A percentile compares a stretch with the other conserved stretches of the same genome.
Conservation (phyloP, 306 rosid genomes). For the Chamaecrista fasciculata region DNA sequence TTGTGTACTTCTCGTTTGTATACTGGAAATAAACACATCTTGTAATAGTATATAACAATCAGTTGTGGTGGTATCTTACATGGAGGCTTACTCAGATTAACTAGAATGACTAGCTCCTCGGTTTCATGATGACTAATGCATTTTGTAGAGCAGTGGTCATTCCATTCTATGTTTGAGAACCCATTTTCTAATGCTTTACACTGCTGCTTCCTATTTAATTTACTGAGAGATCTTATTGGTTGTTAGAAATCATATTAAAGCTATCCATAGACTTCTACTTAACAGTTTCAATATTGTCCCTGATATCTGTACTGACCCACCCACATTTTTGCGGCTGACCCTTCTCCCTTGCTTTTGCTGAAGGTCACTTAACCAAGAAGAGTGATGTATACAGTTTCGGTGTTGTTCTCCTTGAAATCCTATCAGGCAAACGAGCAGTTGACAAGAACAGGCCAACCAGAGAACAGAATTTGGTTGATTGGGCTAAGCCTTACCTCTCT, state of each 20-base stretch:
- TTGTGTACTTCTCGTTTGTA: neutral
- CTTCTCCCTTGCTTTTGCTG: conserved; percentile 24
- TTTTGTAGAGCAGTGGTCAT: neutral
- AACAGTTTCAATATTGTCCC: too few species aligned
- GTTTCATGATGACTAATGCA: neutral
- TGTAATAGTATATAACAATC: too few species aligned
- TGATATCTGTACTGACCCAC: neutral
- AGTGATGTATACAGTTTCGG: conserved; percentile 95
- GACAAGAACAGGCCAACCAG: conserved; percentile 79
- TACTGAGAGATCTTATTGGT: neutral
- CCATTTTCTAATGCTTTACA: neutral
- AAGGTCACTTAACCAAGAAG: conserved; percentile 87
- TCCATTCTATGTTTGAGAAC: too few species aligned
- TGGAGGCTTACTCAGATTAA: too few species aligned
- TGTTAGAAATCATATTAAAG: too few species aligned
- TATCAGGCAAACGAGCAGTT: conserved; percentile 77
- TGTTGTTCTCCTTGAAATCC: conserved; percentile 84
- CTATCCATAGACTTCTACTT: too few species aligned
- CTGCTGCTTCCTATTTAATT: conserved; percentile 1
- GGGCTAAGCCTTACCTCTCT: conserved; percentile 89
- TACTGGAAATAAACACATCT: neutral
- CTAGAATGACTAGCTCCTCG: neutral
- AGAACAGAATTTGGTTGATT: conserved; percentile 77
- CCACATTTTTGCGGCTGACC: conserved; percentile 30
- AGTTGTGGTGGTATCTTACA: neutral